Conservation (phyloP, 2,329 filamentous ascomycete species). For the Penicillium rolfsii region DNA sequence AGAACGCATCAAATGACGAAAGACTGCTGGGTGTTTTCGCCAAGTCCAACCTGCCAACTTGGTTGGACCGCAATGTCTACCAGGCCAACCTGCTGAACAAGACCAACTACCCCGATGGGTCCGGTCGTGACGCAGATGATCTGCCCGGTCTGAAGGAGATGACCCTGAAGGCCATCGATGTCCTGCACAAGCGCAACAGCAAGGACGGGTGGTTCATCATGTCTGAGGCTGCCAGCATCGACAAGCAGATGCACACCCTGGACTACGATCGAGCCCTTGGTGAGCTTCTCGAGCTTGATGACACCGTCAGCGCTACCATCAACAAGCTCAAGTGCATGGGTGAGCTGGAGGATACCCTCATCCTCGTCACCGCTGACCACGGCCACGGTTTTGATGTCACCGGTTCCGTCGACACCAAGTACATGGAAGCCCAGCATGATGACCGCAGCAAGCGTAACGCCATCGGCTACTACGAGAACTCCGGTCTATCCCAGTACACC, state of each 20-base stretch:
- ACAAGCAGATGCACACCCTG: constrained; percentile 86
- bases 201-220: constrained; percentile 84
- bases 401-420: constrained; percentile 78
- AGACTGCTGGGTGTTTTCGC: constrained; percentile 79
- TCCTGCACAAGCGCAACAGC: constrained; percentile 67
- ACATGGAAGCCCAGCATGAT: constrained; percentile 65
- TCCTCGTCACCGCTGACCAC: constrained; percentile 84
- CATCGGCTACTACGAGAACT: constrained; percentile 72
- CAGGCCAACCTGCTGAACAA: constrained; percentile 67
- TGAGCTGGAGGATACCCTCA: constrained; percentile 73
- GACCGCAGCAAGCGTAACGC: constrained; percentile 76
- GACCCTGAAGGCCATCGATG: constrained; percentile 83
- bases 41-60: constrained; percentile 74
- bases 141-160: constrained; percentile 86
- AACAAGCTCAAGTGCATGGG: constrained; percentile 67
- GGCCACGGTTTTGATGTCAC: constrained; percentile 89
- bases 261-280: constrained; percentile 86
- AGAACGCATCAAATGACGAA: constrained; percentile 59
- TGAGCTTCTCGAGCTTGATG: constrained; percentile 82
- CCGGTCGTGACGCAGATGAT: constrained; percentile 66
- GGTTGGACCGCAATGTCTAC: constrained; percentile 85
- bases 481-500: constrained; percentile 76
- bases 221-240: constrained; percentile 81
- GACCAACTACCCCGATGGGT: constrained; percentile 70
- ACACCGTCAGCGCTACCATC: constrained; percentile 76